These are phyloP conservation scores for Tilletia setariae DNA, from an alignment of 1,284 basidiomycete species.

Conservation along the genomic window DNA sequence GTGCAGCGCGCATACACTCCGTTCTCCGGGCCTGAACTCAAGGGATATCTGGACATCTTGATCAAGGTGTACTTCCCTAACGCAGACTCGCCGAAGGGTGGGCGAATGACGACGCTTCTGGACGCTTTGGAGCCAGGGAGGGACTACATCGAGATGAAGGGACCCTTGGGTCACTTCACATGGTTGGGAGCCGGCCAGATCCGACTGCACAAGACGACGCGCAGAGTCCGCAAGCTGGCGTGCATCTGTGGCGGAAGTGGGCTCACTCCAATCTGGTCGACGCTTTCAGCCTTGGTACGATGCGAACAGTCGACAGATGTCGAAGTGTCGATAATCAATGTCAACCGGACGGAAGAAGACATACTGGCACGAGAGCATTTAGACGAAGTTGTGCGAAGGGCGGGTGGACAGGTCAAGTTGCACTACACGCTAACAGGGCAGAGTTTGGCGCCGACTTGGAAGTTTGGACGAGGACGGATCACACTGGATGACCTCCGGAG, in stretches of 20 bases:
- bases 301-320: slow-evolving; percentile 49
- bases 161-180: slow-evolving; percentile 65
- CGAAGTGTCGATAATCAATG: slow-evolving; percentile 62
- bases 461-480: slow-evolving; percentile 59
- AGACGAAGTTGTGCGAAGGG: slow-evolving; percentile 56
- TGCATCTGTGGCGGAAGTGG: slow-evolving; percentile 67
- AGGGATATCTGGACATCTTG: slow-evolving; percentile 59
- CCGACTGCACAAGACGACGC: slow-evolving; percentile 56
- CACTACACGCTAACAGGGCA: slow-evolving; percentile 59
- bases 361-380: slow-evolving; percentile 63
- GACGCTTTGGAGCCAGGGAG: slow-evolving; percentile 59
- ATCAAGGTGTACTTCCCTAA: slow-evolving; percentile 64
- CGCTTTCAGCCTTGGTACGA: slow-evolving; percentile 57
- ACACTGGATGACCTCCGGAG: slow-evolving; percentile 56
- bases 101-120: slow-evolving; percentile 64
- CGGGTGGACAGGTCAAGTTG: slow-evolving; percentile 57
- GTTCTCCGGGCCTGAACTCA: slow-evolving; percentile 58
- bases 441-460: slow-evolving; percentile 56
- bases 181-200: slow-evolving; percentile 60
- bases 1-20: slow-evolving; percentile 68
- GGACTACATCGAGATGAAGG: slow-evolving; percentile 65
- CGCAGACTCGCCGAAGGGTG: slow-evolving; percentile 58
- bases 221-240: slow-evolving; percentile 59
- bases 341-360: slow-evolving; percentile 60
- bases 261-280: slow-evolving; percentile 61